These are phyloP conservation scores for Ophidiomyces ophidiicola DNA, from an alignment of 2,329 filamentous ascomycete genomes.

Conservation along the genomic window DNA sequence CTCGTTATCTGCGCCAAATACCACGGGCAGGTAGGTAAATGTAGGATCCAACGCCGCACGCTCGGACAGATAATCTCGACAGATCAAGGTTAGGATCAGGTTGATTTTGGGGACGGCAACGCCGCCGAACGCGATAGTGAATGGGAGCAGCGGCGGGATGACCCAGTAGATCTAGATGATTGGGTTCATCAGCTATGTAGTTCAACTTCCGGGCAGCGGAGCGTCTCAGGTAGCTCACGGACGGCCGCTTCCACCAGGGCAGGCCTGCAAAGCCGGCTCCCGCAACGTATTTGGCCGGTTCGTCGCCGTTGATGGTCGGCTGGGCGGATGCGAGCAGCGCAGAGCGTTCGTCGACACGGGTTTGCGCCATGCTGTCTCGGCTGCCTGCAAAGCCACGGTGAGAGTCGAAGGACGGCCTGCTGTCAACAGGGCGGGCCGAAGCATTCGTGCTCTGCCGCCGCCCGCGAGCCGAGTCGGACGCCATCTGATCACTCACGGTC, in stretches of 20 bases:
- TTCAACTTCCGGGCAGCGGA: background rate
- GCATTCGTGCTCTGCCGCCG: too few species aligned
- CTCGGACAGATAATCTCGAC: constrained; percentile 68
- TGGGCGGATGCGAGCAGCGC: constrained; percentile 6
- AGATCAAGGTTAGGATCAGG: constrained; percentile 71
- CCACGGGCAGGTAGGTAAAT: constrained; percentile 50
- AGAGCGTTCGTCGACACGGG: constrained; percentile 8
- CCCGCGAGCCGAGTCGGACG: too few species aligned
- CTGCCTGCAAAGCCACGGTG: background rate
- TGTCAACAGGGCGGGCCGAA: too few species aligned
- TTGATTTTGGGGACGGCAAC: constrained; percentile 78
- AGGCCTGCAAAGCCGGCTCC: constrained; percentile 4
- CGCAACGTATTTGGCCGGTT: background rate
- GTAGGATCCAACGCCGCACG: constrained; percentile 46
- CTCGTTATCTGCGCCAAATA: constrained; percentile 57
- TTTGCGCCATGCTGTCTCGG: constrained; percentile 1
- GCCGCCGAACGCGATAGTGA: constrained; percentile 76
- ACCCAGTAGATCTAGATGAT: constrained; percentile 64
- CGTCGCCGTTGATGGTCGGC: constrained; percentile 1
- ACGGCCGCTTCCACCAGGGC: constrained; percentile 38
- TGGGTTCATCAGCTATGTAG: constrained; percentile 10
- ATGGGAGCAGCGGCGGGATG: constrained; percentile 64
- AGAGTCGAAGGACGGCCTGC: too few species aligned
- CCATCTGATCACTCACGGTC: too few species aligned
- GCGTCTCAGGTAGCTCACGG: constrained; percentile 28